Conservation (phyloP, 305 asterid genomes). For the Fraxinus velutina region DNA sequence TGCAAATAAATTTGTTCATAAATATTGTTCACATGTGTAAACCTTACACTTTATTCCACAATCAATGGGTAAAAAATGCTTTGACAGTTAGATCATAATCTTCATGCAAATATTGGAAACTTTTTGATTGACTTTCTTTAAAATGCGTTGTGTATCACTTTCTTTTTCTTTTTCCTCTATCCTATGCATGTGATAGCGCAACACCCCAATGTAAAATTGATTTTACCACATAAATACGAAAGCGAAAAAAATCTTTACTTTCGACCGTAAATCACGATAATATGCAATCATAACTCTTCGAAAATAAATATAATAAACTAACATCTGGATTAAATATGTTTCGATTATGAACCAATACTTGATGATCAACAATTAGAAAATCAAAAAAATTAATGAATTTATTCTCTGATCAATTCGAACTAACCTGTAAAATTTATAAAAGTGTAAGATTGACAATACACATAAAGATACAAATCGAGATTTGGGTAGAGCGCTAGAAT, state of each 20-base stretch:
- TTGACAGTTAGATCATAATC: slow-evolving; percentile 11
- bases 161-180: not conserved
- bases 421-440: too few species aligned
- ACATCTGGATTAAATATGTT: too few species aligned
- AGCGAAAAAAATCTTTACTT: too few species aligned
- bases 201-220: too few species aligned
- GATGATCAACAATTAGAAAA: too few species aligned
- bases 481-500: too few species aligned
- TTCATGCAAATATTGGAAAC: slow-evolving; percentile 18
- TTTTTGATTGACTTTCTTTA: slow-evolving; percentile 19
- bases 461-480: not conserved
- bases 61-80: not conserved
- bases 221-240: not conserved
- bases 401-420: not conserved
- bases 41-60: not conserved
- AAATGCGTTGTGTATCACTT: not conserved
- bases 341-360: too few species aligned
- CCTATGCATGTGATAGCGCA: not conserved
- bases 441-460: not conserved
- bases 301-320: too few species aligned
- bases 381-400: too few species aligned
- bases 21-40: not conserved
- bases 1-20: not conserved
- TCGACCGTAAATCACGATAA: not conserved
- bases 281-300: not conserved